These are phyloP conservation scores for Aurantiochytrium sp. DNA, from an alignment of 108 stramenopile species.

Conservation along the genomic window DNA sequence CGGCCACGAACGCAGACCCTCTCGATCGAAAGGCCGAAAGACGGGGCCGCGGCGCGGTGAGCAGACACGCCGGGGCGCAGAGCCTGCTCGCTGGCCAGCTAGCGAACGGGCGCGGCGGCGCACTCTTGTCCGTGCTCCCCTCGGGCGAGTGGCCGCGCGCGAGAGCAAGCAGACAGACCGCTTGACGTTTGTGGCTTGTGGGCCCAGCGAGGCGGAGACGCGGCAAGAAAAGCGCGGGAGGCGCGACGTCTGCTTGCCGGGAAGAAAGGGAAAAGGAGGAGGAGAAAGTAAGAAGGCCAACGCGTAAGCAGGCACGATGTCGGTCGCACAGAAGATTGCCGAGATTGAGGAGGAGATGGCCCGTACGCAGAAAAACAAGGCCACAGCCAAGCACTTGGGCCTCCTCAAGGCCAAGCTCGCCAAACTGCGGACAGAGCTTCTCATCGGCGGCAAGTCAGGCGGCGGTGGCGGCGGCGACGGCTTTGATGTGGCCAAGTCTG, in stretches of 20 bases:
- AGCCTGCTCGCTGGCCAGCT: too few species aligned
- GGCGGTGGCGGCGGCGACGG: slow-evolving; percentile 86
- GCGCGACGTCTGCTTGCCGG: not conserved
- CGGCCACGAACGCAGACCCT: too few species aligned
- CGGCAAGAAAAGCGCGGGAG: too few species aligned
- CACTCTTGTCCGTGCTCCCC: too few species aligned
- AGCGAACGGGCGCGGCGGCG: too few species aligned
- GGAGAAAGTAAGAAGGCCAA: not conserved
- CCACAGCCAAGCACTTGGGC: slow-evolving; percentile 55
- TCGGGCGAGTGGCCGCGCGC: too few species aligned
- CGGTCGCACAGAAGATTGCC: slow-evolving; percentile 36
- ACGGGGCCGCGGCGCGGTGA: too few species aligned
- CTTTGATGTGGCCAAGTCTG: slow-evolving; percentile 88
- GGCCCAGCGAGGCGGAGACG: too few species aligned
- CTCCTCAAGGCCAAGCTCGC: slow-evolving; percentile 62
- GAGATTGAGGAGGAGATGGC: slow-evolving; percentile 52
- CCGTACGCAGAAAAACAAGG: slow-evolving; percentile 66
- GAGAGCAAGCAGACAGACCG: too few species aligned
- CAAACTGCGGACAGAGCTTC: slow-evolving; percentile 43
- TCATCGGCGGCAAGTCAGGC: slow-evolving; percentile 46
- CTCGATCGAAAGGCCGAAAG: too few species aligned
- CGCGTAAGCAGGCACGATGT: not conserved
- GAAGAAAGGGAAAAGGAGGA: not conserved
- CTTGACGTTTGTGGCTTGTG: too few species aligned
- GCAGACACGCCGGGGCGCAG: too few species aligned